Base-by-base conservation (phyloP, 2,329 filamentous ascomycete genomes). In the Albophoma yamanashiensis region DNA sequence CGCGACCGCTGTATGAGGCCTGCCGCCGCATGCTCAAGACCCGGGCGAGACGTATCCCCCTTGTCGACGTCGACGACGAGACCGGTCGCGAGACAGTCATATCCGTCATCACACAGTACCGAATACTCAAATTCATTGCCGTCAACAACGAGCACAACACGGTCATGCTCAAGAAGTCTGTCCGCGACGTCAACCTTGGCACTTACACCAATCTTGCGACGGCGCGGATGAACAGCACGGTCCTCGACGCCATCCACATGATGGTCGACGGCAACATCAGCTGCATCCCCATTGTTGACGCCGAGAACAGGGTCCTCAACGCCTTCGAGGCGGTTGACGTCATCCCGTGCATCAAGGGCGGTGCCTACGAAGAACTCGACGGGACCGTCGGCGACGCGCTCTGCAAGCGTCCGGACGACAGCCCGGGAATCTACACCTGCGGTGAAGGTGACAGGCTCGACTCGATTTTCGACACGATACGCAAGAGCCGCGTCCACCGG, bases 321-420 rank as follows among this genome's bases (percentile, higher is more conserved):
- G 92, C 97, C 14, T 99, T 99, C 69, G 95, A 99, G 76, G 91
- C 94, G 1, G 92, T 99, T 57, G 94, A 99, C 74, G 92, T 99
- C 62, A 96, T 99, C 66, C 89, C 92, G 0, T 87, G 96, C 67
- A 96, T 99, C 75, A 96, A 95, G 75, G 92, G 91, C 27, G 92
- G 92, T 25, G 86, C 86, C 42, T 97, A 97, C 70, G 94, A 97
- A 64, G 93, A 97, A 66, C 79, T 99, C 60, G 87, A 89, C 62
- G 84, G 92, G 25, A 90, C 84, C 8, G 90, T 97, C 5, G 94
- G 93, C 52, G 92, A 97, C 63, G 93, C 93, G 2, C 78, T 97
- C 60, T 87, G 91, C 67, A 95, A 89, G 73, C 85, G 93, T 63
- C 85, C 91, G 15, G 89, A 95, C 58, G 93, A 97, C 67, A 97